Percentiles rank a stretch among this genome's conserved stretches.
Evolutionary conservation across 345 rosid genomes (phyloP).

Genomic region (Erodium maritimum): DNA sequence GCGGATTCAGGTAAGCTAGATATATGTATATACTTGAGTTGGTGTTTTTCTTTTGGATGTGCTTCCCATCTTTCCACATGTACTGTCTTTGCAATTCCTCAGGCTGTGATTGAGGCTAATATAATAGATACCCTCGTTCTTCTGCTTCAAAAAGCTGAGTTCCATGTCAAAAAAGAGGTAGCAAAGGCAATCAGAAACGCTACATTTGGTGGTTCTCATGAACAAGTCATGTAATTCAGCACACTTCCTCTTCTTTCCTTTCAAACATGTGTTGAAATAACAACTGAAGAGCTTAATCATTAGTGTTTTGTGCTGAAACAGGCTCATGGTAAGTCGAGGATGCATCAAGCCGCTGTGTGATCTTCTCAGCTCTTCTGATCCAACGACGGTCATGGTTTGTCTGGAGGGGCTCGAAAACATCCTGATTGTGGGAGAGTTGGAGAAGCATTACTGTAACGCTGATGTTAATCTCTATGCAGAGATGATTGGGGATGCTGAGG

Average conservation of each 20-base stretch:
- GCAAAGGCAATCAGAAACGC: conserved; percentile 58
- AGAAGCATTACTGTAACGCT: conserved; percentile 22
- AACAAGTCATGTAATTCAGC: conserved; percentile 41
- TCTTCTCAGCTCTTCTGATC: conserved; percentile 48
- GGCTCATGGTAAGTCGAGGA: conserved; percentile 37
- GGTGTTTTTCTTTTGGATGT: too few species aligned
- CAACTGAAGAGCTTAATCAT: background rate
- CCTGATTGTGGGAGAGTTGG: conserved; percentile 45
- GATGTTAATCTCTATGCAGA: conserved; percentile 42
- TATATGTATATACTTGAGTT: too few species aligned
- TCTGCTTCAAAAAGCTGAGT: conserved; percentile 48
- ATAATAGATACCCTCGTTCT: conserved; percentile 30
- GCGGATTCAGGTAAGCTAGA: conserved; percentile 55
- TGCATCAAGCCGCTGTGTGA: conserved; percentile 51
- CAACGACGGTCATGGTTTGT: conserved; percentile 44
- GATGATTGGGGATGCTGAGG: conserved; percentile 49
- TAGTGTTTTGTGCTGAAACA: conserved; percentile 4
- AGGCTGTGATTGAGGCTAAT: conserved; percentile 42
- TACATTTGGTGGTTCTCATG: conserved; percentile 49
- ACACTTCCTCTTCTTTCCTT: background rate
- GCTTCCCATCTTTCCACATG: too few species aligned
- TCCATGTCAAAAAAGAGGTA: conserved; percentile 54
- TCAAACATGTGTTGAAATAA: too few species aligned
- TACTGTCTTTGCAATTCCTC: conserved; percentile 6
- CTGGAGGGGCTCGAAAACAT: conserved; percentile 50